Conservation (phyloP, 176 grass and related monocot species). For the Saccharum officinarum region DNA sequence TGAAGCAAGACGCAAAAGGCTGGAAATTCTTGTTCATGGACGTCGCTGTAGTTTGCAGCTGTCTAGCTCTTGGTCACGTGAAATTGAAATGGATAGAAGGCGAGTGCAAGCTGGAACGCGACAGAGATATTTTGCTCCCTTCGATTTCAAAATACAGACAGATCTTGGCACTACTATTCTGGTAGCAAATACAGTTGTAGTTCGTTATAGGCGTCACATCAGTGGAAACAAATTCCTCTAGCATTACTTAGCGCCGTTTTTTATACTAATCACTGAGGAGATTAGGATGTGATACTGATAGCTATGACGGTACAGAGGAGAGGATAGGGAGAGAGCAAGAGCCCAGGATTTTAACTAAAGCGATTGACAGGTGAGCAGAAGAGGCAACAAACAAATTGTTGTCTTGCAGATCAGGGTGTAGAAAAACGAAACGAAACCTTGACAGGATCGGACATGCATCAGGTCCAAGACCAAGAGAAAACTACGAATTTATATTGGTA, state of each 20-base stretch:
- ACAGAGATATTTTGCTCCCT: slow-evolving; percentile 8
- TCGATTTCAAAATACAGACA: neutral
- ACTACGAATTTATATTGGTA: too few species aligned
- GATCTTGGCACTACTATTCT: neutral
- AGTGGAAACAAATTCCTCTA: neutral
- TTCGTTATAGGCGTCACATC: slow-evolving; percentile 7
- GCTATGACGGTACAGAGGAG: neutral
- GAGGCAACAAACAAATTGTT: neutral
- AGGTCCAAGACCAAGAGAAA: neutral
- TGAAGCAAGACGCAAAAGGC: neutral
- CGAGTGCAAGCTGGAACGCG: neutral
- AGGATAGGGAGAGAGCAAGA: neutral
- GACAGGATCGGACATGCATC: neutral
- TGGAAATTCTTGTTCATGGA: neutral
- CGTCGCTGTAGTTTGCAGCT: neutral
- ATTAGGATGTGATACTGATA: neutral
- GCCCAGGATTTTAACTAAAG: neutral
- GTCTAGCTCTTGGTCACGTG: neutral
- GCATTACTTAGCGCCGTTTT: neutral
- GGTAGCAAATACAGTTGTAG: neutral
- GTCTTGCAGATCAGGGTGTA: neutral
- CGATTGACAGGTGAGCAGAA: neutral
- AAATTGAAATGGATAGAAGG: neutral
- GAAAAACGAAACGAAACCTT: neutral
- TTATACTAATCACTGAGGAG: neutral